phyloP scores from a whole-genome alignment of 768 basidiomycete species.

The Amanita rubescens region DNA sequence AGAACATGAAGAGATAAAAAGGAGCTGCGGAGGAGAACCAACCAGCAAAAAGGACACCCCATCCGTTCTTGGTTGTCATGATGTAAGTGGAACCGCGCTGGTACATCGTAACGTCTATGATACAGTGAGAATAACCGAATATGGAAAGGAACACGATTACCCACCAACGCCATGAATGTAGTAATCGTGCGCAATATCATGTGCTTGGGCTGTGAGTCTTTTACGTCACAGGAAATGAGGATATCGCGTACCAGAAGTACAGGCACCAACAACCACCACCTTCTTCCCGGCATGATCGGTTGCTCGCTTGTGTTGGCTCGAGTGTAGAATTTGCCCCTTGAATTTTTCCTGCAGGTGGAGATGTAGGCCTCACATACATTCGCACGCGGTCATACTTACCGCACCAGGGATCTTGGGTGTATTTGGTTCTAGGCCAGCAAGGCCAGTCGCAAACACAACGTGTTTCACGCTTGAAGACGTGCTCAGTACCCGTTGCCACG shows the following conservation, averaged over 20 bases:
- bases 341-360: conserved; percentile 23
- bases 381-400: conserved; percentile 16
- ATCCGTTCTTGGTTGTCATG: conserved; percentile 16
- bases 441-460: conserved; percentile 37
- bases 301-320: conserved; percentile 40
- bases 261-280: conserved; percentile 62
- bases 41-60: conserved; percentile 21
- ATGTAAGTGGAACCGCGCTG: background rate
- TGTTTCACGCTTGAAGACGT: conserved; percentile 38
- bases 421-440: conserved; percentile 39
- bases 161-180: conserved; percentile 8
- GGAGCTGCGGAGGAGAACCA: background rate
- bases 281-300: conserved; percentile 51
- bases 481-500: conserved; percentile 25
- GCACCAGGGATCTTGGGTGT: conserved; percentile 38
- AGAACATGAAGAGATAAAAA: background rate
- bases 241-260: conserved; percentile 40
- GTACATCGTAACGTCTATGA: conserved; percentile 4
- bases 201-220: conserved; percentile 17
- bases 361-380: background rate
- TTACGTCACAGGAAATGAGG: background rate
- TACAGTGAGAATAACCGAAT: background rate
- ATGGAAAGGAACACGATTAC: background rate
- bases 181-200: conserved; percentile 34
- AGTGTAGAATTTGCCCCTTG: conserved; percentile 48